These are phyloP conservation scores for Trichoderma sp. DNA, from an alignment of 2,329 filamentous ascomycete genomes.

Conservation along the genomic window DNA sequence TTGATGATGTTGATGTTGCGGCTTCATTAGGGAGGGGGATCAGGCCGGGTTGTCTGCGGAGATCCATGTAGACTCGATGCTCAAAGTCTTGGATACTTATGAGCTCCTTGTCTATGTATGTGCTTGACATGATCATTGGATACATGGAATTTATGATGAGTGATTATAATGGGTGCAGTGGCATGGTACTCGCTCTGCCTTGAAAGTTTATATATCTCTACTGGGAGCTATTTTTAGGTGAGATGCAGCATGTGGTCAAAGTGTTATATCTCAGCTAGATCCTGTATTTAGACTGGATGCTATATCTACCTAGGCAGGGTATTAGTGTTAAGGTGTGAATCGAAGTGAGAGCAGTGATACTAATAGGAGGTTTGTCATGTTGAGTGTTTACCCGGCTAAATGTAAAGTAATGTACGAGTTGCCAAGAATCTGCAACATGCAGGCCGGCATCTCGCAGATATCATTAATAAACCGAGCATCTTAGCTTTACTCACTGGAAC, in stretches of 20 bases:
- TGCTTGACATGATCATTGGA: background rate
- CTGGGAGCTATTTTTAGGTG: background rate
- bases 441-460: background rate
- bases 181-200: background rate
- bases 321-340: background rate
- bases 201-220: background rate
- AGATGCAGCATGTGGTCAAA: too few species aligned
- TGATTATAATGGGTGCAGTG: background rate
- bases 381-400: background rate
- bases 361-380: background rate
- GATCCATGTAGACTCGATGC: background rate
- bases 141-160: too few species aligned
- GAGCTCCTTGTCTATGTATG: background rate
- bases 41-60: background rate
- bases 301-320: too few species aligned
- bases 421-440: background rate
- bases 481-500: background rate
- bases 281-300: too few species aligned
- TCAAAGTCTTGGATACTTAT: background rate
- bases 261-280: too few species aligned
- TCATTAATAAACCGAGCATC: background rate
- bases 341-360: rapidly evolving
- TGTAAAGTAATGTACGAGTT: background rate
- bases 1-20: background rate
- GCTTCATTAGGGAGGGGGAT: background rate